Percentiles rank a stretch among this genome's conserved stretches.
Evolutionary conservation across 179 eudicot species (phyloP).

Genomic region (Carnegiea gigantea): DNA sequence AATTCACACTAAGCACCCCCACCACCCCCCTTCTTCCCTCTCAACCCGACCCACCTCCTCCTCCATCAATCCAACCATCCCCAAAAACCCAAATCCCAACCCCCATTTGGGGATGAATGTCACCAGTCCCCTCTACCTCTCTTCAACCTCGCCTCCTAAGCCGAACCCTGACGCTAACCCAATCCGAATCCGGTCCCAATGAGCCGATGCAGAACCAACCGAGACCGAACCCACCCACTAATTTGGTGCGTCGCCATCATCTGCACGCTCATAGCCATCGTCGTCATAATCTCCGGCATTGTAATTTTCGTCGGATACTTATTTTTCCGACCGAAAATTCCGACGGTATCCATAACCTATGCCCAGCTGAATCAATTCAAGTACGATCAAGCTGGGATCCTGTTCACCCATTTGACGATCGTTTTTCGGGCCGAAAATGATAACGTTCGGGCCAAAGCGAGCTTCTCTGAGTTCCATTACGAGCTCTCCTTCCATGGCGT

Average conservation of each 20-base stretch:
- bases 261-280: conserved; percentile 52
- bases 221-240: conserved; percentile 44
- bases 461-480: conserved; percentile 52
- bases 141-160: neutral
- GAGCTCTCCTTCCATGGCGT: conserved; percentile 37
- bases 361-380: conserved; percentile 54
- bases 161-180: neutral
- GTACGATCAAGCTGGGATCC: conserved; percentile 40
- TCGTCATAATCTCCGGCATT: conserved; percentile 52
- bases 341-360: conserved; percentile 41
- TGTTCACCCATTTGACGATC: conserved; percentile 49
- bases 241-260: conserved; percentile 67
- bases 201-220: neutral
- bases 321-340: conserved; percentile 49
- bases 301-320: conserved; percentile 57
- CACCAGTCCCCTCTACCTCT: neutral
- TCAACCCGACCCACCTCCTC: neutral
- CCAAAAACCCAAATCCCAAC: neutral
- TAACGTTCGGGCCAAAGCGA: conserved; percentile 48
- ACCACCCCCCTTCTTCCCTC: conserved; percentile 1
- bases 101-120: conserved; percentile 2
- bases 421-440: conserved; percentile 55
- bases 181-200: conserved; percentile 19
- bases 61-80: neutral
- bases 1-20: conserved; percentile 29